Conservation (phyloP, 768 basidiomycete genomes). For the Leccinum longicurvipes region DNA sequence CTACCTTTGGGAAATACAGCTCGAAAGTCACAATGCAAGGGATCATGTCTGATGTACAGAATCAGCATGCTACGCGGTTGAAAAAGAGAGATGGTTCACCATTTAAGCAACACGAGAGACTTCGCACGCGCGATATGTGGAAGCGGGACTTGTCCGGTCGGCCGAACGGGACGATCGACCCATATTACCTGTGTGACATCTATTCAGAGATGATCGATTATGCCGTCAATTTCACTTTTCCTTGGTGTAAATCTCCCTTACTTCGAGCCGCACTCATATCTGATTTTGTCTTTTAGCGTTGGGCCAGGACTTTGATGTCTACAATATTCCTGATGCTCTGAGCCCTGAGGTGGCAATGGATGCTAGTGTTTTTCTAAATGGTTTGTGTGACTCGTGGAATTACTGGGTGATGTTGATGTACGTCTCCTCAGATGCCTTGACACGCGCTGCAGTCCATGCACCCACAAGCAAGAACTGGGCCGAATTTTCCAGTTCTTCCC, state of each 20-base stretch:
- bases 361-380: conserved; percentile 54
- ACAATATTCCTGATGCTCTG: conserved; percentile 42
- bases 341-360: conserved; percentile 47
- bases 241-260: conserved; percentile 41
- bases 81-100: too few relatives aligned
- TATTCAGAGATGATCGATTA: conserved; percentile 71
- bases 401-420: conserved; percentile 33
- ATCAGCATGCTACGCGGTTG: too few relatives aligned
- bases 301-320: conserved; percentile 39
- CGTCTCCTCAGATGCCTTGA: conserved; percentile 40
- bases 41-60: too few relatives aligned
- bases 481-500: conserved; percentile 9
- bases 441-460: conserved; percentile 60
- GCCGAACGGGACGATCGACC: too few relatives aligned
- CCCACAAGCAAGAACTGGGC: conserved; percentile 56
- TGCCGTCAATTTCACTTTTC: conserved; percentile 66
- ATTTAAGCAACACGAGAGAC: too few relatives aligned
- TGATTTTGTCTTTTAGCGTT: conserved; percentile 1
- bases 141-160: too few relatives aligned
- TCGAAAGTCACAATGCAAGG: too few relatives aligned
- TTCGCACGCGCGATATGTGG: too few relatives aligned
- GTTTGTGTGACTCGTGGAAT: conserved; percentile 43
- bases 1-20: too few relatives aligned
- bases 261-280: background rate
- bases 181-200: too few relatives aligned